Base-by-base conservation (phyloP, 1,284 basidiomycete species). In the Cystobasidium sp. region DNA sequence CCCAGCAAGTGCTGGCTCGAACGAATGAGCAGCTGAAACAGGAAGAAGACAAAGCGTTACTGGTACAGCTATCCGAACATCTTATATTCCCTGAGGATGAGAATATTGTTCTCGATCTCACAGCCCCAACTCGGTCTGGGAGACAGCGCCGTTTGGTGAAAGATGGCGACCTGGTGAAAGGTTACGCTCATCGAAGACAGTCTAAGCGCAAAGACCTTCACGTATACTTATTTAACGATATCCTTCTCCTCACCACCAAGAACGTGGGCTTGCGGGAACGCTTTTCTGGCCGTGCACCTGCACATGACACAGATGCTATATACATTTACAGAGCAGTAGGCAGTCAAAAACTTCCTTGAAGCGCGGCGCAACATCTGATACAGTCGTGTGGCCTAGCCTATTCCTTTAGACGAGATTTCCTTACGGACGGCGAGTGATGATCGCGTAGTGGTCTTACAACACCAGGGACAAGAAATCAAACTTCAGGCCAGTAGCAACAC, bases 1-100 rank as follows among this genome's bases (percentile, higher is more conserved):
- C 92, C 0, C 92, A 96, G 82, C 84, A 83, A 14, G 88, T 94
- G 7, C 85, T 97, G 0, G 86, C 85, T 4, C 84, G 87, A 43
- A 94, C 97, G 80, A 98, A 98, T 81, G 94, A 97, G 82, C 86
- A 88, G 1, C 93, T 98, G 49, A 87, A 94, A 6, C 88, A 91
- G n/a, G 89, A 90, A 75, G 93, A 97, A 82, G 89, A 89, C 1
- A 82, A 85, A 3, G 91, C 92, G 77, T 87, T 89, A 10, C 84
- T 97, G 10, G 86, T 85, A 62, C 85, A 84, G 18, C 86, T 97
- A 39, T 92, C 90, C 6, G 88, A 91, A 76, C 85, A 91, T 78
- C 85, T 97, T 52, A 72, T 61, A 8, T 76, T 78, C 37, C 49
- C 69, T 1, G 76, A 76, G 2, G 72, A 61, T 51, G 22, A 22